These are phyloP conservation scores for Termitomyces sp. DNA, from an alignment of 768 basidiomycete species.

Conservation along the genomic window DNA sequence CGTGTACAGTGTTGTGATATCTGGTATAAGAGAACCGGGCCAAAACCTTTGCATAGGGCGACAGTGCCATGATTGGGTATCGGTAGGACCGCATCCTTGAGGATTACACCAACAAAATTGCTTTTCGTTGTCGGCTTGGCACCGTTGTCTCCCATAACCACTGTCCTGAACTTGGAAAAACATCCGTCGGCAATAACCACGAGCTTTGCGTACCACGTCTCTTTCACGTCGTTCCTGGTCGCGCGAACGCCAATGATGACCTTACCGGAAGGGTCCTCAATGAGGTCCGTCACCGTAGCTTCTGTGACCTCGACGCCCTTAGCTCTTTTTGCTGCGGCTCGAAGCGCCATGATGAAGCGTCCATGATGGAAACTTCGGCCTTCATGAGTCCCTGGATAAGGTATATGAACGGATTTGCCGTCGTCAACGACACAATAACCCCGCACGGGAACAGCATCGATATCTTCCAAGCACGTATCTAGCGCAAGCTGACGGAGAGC, in stretches of 20 bases:
- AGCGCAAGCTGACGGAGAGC: constrained; percentile 78
- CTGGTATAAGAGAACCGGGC: constrained; percentile 92
- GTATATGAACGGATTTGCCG: constrained; percentile 75
- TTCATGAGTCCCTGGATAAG: constrained; percentile 70
- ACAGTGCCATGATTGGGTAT: constrained; percentile 82
- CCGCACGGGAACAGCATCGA: constrained; percentile 76
- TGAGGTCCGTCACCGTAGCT: constrained; percentile 74
- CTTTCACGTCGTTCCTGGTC: constrained; percentile 43
- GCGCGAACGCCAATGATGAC: constrained; percentile 63
- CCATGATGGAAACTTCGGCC: constrained; percentile 95
- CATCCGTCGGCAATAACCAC: constrained; percentile 93
- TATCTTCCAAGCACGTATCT: constrained; percentile 71
- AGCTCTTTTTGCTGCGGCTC: constrained; percentile 57
- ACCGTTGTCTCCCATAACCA: constrained; percentile 51
- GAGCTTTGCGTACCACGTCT: constrained; percentile 65
- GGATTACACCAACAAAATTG: constrained; percentile 81
- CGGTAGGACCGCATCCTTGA: constrained; percentile 72
- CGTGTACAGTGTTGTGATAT: constrained; percentile 86
- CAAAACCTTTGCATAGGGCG: constrained; percentile 69
- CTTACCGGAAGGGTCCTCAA: constrained; percentile 47
- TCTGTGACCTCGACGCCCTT: constrained; percentile 76
- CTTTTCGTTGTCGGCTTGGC: constrained; percentile 56
- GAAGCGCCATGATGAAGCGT: constrained; percentile 74
- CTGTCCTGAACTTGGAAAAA: constrained; percentile 83
- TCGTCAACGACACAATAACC: constrained; percentile 82